phyloP scores from a whole-genome alignment of 306 rosid genomes.

The Ormosia emarginata region DNA sequence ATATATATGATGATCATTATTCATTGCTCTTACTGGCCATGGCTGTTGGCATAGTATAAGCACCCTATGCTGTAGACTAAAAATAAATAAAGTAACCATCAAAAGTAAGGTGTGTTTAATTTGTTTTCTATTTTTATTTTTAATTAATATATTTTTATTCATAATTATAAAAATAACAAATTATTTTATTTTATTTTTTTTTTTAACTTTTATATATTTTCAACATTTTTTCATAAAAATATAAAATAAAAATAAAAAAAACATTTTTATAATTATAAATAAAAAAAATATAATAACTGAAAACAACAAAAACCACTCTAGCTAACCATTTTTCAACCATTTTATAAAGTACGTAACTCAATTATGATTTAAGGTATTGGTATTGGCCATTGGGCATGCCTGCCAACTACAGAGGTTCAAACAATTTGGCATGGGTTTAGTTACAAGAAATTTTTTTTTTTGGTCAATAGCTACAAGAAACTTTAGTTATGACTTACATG shows the following conservation, averaged over 20 bases:
- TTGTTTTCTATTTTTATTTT: no score
- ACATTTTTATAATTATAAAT: no score
- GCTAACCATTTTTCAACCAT: background rate
- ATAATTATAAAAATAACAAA: no score
- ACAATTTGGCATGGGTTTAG: background rate
- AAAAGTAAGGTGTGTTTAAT: background rate
- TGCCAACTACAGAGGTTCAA: background rate
- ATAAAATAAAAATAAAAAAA: no score
- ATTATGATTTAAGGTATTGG: background rate
- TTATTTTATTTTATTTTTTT: no score
- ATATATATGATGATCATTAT: no score
- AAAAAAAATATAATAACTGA: no score
- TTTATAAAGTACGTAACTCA: background rate
- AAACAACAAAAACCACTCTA: no score
- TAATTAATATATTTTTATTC: no score
- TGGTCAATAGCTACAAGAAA: background rate
- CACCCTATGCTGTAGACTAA: background rate
- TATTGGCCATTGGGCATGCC: no score
- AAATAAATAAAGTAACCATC: background rate
- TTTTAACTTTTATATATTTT: no score
- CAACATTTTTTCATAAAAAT: no score
- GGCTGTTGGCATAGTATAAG: background rate
- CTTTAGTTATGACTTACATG: conserved; percentile 42
- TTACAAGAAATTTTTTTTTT: background rate
- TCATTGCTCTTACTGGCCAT: background rate